Evolutionary conservation across 345 rosid species (phyloP).

Genomic region (Ceriops tagal): DNA sequence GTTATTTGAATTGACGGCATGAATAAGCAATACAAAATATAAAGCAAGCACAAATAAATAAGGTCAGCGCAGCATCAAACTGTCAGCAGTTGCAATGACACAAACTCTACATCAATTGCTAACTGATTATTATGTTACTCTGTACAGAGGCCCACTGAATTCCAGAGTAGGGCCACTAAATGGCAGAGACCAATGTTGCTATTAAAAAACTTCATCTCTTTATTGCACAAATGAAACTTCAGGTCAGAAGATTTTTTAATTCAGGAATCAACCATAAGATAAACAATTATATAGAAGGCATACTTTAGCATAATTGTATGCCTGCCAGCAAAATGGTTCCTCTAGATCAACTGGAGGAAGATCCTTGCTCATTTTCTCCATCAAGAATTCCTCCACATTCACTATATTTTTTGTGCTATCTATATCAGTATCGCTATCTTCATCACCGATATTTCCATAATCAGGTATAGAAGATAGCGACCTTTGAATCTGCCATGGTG

Average conservation of each 20-base stretch:
- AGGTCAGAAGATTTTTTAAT: slow-evolving; percentile 6
- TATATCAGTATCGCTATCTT: slow-evolving; percentile 67
- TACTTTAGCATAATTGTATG: slow-evolving; percentile 87
- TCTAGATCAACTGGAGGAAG: slow-evolving; percentile 85
- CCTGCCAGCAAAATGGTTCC: slow-evolving; percentile 96
- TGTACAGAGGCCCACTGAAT: not conserved
- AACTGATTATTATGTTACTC: not conserved
- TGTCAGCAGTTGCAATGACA: not conserved
- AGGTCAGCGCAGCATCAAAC: not conserved
- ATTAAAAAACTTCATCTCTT: not conserved
- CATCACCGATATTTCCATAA: slow-evolving; percentile 46
- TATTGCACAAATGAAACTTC: not conserved
- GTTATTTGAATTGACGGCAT: no score
- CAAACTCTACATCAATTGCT: not conserved
- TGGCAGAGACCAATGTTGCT: no score
- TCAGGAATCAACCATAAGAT: slow-evolving; percentile 8
- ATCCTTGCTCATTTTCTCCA: slow-evolving; percentile 79
- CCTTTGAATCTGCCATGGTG: slow-evolving; percentile 66
- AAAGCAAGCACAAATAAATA: not conserved
- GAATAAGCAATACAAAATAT: not conserved
- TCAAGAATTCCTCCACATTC: slow-evolving; percentile 67
- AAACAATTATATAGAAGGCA: slow-evolving; percentile 1
- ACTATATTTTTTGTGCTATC: slow-evolving; percentile 63
- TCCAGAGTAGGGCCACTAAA: no score
- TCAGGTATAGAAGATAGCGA: slow-evolving; percentile 28